A percentile compares a stretch with the other conserved stretches of the same genome.
Conservation (phyloP, 768 basidiomycete genomes). For the Pseudohyphozyma bogoriensis region DNA sequence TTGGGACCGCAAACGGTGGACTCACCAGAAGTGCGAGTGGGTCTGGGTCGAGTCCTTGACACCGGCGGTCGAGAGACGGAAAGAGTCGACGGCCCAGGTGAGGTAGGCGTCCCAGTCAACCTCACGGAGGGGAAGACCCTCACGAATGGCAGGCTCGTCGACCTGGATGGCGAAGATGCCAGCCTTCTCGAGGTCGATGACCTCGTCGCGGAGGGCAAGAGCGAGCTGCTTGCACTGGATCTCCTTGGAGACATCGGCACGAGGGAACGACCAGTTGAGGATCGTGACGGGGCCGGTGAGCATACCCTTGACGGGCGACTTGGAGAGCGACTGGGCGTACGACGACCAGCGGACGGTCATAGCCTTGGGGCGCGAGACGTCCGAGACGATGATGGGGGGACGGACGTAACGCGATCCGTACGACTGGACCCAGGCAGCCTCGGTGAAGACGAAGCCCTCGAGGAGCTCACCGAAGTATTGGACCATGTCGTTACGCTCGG, state of each 20-base stretch:
- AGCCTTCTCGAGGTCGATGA: slow-evolving; percentile 80
- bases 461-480: slow-evolving; percentile 99
- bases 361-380: slow-evolving; percentile 80
- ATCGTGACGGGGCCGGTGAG: slow-evolving; percentile 70
- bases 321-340: slow-evolving; percentile 89
- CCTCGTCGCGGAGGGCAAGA: slow-evolving; percentile 94
- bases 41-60: slow-evolving; percentile 89
- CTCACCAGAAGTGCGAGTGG: slow-evolving; percentile 99
- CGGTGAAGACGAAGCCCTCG: slow-evolving; percentile 91
- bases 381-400: slow-evolving; percentile 95
- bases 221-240: slow-evolving; percentile 97
- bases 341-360: slow-evolving; percentile 97
- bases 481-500: slow-evolving; percentile 99
- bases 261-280: slow-evolving; percentile 99
- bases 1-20: slow-evolving; percentile 47
- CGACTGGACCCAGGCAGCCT: slow-evolving; percentile 98
- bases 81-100: slow-evolving; percentile 96
- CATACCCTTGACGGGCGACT: slow-evolving; percentile 99
- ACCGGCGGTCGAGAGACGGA: slow-evolving; percentile 93
- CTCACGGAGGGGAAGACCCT: slow-evolving; percentile 93
- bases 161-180: slow-evolving; percentile 98
- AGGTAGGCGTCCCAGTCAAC: slow-evolving; percentile 95
- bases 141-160: slow-evolving; percentile 98
- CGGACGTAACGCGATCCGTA: slow-evolving; percentile 99
- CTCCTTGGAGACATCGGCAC: slow-evolving; percentile 91